Conservation (phyloP, 768 basidiomycete species). For the Pseudohyphozyma bogoriensis region DNA sequence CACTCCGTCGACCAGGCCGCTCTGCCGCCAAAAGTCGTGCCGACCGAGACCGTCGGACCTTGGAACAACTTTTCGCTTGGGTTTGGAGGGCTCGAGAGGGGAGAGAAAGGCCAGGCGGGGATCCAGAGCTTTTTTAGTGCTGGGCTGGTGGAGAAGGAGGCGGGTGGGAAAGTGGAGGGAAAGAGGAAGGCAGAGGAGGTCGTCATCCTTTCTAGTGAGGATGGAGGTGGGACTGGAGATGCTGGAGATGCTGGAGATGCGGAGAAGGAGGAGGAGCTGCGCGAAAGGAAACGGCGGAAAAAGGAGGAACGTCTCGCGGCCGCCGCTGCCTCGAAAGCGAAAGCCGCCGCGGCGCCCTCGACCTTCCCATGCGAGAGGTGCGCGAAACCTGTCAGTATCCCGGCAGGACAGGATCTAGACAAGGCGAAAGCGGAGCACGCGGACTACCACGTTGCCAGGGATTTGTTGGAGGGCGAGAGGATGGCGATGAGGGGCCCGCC, state of each 20-base stretch:
- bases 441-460: conserved; percentile 81
- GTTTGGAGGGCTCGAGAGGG: conserved; percentile 65
- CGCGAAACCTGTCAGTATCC: conserved; percentile 1
- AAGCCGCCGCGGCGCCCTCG: conserved; percentile 12
- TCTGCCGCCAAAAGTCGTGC: conserved; percentile 40
- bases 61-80: conserved; percentile 62
- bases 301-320: conserved; percentile 44
- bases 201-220: too few species aligned
- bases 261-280: conserved; percentile 1
- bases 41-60: conserved; percentile 43
- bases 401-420: conserved; percentile 19
- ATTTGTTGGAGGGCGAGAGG: conserved; percentile 48
- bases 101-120: conserved; percentile 68
- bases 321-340: neutral
- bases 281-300: conserved; percentile 16
- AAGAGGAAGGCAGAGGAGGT: neutral
- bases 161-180: neutral
- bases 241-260: neutral
- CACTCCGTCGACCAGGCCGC: conserved; percentile 79
- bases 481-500: conserved; percentile 30
- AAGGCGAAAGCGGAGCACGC: conserved; percentile 55
- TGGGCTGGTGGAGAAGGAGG: conserved; percentile 28
- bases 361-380: conserved; percentile 44
- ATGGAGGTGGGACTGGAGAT: neutral
- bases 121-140: conserved; percentile 76